Evolutionary conservation across 257 asterid species (phyloP).

Genomic region (Solanum okadae): DNA sequence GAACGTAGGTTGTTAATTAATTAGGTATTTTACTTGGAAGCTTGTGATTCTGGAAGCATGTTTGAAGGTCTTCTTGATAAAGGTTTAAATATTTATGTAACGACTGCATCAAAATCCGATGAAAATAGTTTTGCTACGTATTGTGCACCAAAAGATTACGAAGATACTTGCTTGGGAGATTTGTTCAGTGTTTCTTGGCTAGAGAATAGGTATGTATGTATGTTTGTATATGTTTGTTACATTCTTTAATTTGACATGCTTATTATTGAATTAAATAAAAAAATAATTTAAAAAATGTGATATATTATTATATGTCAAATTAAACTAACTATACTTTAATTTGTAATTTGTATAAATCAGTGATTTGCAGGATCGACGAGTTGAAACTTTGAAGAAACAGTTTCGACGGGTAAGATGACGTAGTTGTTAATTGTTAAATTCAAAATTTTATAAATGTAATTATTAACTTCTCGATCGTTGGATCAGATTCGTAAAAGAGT

Average conservation of each 20-base stretch:
- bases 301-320: too few species aligned
- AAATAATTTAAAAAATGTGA: not conserved
- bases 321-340: not conserved
- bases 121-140: constrained; percentile 93
- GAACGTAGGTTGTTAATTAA: not conserved
- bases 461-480: not conserved
- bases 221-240: not conserved
- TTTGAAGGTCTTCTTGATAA: constrained; percentile 82
- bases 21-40: constrained; percentile 84
- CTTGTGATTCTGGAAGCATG: constrained; percentile 92
- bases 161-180: constrained; percentile 86
- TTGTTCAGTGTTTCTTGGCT: constrained; percentile 86
- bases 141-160: constrained; percentile 26
- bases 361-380: not conserved
- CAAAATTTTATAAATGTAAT: not conserved
- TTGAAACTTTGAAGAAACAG: not conserved
- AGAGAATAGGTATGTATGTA: constrained; percentile 60
- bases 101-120: constrained; percentile 83
- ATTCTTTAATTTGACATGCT: not conserved
- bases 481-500: constrained; percentile 66
- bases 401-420: not conserved
- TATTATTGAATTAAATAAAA: too few species aligned
- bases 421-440: not conserved
- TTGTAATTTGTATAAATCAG: not conserved
- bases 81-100: constrained; percentile 67